Base-by-base conservation (phyloP, 2,329 filamentous ascomycete species). In the Cercospora sojina region DNA sequence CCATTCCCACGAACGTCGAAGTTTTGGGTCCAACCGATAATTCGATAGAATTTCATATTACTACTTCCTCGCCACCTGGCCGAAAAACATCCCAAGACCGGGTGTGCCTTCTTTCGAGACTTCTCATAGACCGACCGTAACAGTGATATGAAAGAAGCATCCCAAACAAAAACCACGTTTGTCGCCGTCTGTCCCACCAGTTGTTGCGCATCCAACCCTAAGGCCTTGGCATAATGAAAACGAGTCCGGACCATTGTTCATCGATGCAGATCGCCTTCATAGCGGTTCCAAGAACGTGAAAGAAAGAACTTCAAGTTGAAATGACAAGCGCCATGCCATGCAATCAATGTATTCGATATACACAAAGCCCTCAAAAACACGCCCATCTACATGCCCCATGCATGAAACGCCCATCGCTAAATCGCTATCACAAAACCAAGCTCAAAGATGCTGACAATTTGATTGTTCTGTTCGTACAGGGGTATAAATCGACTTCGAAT, bases 381-480 rank as follows among this genome's bases (percentile, higher is more conserved):
- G 35, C 35, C 35, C 35, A 41, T 41, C 35, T 55, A 55, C 16
- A 27, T 27, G 51, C 23, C 16, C 27, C 27, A 27, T 55, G 27
- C 51, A 55, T 27, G 13, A n/a, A 55, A 55, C 23, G 29, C 27
- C 23, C 51, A 56, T 27, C 51, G 51, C 51, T 56, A 29, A 32
- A 56, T 8, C 51, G 51, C 51, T 56, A 56, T 56, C 51, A 56
- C 51, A 29, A 41, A 56, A 29, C 7, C 51, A 79, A 23, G 16
- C 43, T n/a, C n/a, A 41, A 32, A 13, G 16, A 62, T 53, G 43
- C 43, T 7, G 43, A 35, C 43, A 53, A 51, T 53, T 20, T 62
- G 59, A 31, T 61, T 67, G 64, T 5, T 64, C 23, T 67, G 64
- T 5, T 64, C 23, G 61, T 69, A 69, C 67, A 67, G 61, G 67